Conservation (phyloP, 1,139 yeast species). For the Debaryomycetaceae sp. region DNA sequence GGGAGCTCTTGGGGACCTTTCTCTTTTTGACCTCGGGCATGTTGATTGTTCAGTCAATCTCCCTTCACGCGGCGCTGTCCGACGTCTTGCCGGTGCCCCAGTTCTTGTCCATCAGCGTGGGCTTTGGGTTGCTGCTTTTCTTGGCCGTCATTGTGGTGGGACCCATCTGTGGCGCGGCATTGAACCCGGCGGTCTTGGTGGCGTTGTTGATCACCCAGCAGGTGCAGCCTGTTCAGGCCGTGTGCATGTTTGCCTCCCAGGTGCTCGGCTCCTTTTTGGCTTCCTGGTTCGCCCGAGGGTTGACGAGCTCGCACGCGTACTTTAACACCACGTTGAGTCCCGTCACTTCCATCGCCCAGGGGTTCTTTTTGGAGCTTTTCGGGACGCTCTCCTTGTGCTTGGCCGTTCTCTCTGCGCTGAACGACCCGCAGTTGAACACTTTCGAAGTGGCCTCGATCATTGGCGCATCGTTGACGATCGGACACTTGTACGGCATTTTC, state of each 20-base stretch:
- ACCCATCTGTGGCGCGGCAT: conserved; percentile 81
- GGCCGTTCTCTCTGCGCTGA: conserved; percentile 76
- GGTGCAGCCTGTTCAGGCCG: conserved; percentile 62
- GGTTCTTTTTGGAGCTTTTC: conserved; percentile 74
- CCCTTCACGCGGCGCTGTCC: conserved; percentile 83
- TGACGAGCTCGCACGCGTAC: conserved; percentile 73
- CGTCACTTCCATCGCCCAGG: conserved; percentile 64
- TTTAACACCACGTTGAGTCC: conserved; percentile 69
- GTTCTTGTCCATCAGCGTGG: conserved; percentile 71
- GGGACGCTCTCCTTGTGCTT: conserved; percentile 65
- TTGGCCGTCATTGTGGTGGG: conserved; percentile 64
- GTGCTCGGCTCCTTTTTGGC: conserved; percentile 85
- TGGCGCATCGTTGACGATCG: conserved; percentile 74
- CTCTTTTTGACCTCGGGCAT: conserved; percentile 76
- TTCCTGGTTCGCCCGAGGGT: conserved; percentile 79
- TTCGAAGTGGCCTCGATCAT: conserved; percentile 75
- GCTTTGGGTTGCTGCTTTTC: conserved; percentile 83
- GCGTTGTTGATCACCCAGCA: conserved; percentile 63
- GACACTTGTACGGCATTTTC: conserved; percentile 72
- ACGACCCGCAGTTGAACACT: conserved; percentile 70
- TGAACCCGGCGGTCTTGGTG: conserved; percentile 83
- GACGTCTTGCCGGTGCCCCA: conserved; percentile 62
- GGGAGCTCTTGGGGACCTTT: conserved; percentile 80
- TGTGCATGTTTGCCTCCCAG: conserved; percentile 56
- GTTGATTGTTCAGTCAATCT: conserved; percentile 39